These are phyloP conservation scores for Russula brevipes DNA, from an alignment of 768 basidiomycete species.

Conservation along the genomic window DNA sequence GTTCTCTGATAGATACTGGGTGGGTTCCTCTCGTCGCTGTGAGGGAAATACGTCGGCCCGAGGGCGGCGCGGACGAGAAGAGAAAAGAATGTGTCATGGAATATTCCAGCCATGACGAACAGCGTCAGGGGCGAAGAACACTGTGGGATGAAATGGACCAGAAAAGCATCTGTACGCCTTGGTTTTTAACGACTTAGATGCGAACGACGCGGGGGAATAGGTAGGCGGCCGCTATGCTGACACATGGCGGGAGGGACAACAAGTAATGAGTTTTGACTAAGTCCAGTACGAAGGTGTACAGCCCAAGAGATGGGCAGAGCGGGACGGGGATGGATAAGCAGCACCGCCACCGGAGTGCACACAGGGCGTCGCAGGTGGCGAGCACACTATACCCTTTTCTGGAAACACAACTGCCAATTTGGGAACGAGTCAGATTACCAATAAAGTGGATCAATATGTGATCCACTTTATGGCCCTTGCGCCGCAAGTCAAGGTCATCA, in stretches of 20 bases:
- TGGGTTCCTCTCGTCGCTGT: slow-evolving; percentile 21
- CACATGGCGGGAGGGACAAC: background rate
- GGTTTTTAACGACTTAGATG: slow-evolving; percentile 6
- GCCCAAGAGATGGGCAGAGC: background rate
- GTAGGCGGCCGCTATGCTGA: background rate
- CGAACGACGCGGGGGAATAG: background rate
- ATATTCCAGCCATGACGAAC: slow-evolving; percentile 23
- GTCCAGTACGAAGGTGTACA: background rate
- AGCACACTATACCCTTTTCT: too few relatives aligned
- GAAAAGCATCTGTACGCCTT: too few relatives aligned
- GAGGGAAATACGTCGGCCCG: slow-evolving; percentile 25
- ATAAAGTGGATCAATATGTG: too few relatives aligned
- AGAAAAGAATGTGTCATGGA: slow-evolving; percentile 32
- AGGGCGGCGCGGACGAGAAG: slow-evolving; percentile 30
- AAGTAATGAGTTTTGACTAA: slow-evolving; percentile 5
- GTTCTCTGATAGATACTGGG: slow-evolving; percentile 14
- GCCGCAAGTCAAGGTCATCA: too few relatives aligned
- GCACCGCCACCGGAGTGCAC: background rate
- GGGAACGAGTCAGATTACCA: too few relatives aligned
- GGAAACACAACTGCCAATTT: too few relatives aligned
- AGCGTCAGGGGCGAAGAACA: background rate
- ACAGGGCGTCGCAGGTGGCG: background rate
- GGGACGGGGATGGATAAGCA: background rate
- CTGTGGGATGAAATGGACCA: background rate
- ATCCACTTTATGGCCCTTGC: too few relatives aligned